Percentiles rank a stretch among this genome's conserved stretches.
These are phyloP conservation scores for Malassezia furfur DNA, from an alignment of 1,284 basidiomycete species.

Conservation along the genomic window DNA sequence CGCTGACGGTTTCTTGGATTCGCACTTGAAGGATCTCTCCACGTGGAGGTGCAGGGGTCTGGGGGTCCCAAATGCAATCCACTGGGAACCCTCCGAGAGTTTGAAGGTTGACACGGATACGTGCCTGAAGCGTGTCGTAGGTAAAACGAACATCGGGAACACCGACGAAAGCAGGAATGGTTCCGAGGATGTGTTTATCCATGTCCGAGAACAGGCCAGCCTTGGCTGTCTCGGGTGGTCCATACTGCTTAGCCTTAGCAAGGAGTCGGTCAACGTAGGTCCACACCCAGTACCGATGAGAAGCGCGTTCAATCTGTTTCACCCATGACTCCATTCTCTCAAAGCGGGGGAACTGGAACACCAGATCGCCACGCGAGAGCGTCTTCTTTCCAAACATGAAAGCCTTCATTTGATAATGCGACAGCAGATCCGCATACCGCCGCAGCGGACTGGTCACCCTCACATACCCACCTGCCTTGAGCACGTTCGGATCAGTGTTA, in stretches of 20 bases:
- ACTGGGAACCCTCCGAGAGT: slow-evolving; percentile 4
- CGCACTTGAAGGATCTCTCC: slow-evolving; percentile 6
- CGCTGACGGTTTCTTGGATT: slow-evolving; percentile 6
- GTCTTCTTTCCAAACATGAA: not conserved
- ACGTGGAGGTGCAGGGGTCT: not conserved
- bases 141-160: slow-evolving; percentile 23
- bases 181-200: slow-evolving; percentile 3
- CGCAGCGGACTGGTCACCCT: slow-evolving; percentile 81
- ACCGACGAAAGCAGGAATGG: slow-evolving; percentile 18
- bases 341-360: slow-evolving; percentile 19
- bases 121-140: slow-evolving; percentile 9
- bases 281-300: slow-evolving; percentile 26
- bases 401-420: slow-evolving; percentile 86
- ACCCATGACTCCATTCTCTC: slow-evolving; percentile 25
- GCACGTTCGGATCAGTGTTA: slow-evolving; percentile 9
- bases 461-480: slow-evolving; percentile 54
- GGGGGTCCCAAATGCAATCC: slow-evolving; percentile 9
- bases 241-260: too few relatives aligned
- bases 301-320: slow-evolving; percentile 19
- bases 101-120: slow-evolving; percentile 20
- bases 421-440: slow-evolving; percentile 70
- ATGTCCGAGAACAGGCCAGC: not conserved
- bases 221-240: too few relatives aligned
- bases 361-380: slow-evolving; percentile 1
- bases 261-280: slow-evolving; percentile 17